Conservation (phyloP, 805 yeast genomes). For the Priceomyces medius region DNA sequence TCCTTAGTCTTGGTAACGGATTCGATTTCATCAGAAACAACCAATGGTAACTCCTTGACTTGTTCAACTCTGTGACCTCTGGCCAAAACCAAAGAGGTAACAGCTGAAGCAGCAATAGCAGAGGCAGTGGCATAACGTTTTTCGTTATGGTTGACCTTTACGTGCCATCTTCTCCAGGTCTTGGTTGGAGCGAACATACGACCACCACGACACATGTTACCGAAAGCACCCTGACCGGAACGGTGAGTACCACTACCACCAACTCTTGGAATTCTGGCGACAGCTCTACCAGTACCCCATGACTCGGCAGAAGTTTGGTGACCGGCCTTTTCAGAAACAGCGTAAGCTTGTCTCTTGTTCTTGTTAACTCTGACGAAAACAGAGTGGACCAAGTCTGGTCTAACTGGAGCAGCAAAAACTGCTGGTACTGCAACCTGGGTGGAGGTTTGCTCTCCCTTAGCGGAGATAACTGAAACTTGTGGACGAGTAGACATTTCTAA, state of each 20-base stretch:
- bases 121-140: conserved; percentile 99
- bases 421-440: conserved; percentile 92
- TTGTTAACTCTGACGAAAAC: conserved; percentile 98
- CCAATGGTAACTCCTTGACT: conserved; percentile 97
- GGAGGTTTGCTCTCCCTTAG: conserved; percentile 83
- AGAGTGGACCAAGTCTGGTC: conserved; percentile 99
- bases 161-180: conserved; percentile 99
- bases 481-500: conserved; percentile 69
- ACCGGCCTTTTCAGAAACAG: conserved; percentile 99
- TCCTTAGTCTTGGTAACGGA: conserved; percentile 95
- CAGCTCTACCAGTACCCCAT: conserved; percentile 99
- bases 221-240: conserved; percentile 99
- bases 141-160: conserved; percentile 99
- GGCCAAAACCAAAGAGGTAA: conserved; percentile 96
- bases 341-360: conserved; percentile 99
- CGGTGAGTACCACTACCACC: conserved; percentile 99
- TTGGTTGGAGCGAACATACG: conserved; percentile 99
- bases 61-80: conserved; percentile 99
- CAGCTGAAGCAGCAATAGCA: conserved; percentile 98
- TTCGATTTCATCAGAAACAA: conserved; percentile 91
- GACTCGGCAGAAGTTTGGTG: conserved; percentile 99
- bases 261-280: conserved; percentile 99
- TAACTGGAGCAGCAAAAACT: conserved; percentile 99
- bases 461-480: conserved; percentile 92
- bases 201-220: conserved; percentile 99